Evolutionary conservation across 2,329 filamentous ascomycete genomes (phyloP).

Genomic region (Phyllosticta citriasiana): DNA sequence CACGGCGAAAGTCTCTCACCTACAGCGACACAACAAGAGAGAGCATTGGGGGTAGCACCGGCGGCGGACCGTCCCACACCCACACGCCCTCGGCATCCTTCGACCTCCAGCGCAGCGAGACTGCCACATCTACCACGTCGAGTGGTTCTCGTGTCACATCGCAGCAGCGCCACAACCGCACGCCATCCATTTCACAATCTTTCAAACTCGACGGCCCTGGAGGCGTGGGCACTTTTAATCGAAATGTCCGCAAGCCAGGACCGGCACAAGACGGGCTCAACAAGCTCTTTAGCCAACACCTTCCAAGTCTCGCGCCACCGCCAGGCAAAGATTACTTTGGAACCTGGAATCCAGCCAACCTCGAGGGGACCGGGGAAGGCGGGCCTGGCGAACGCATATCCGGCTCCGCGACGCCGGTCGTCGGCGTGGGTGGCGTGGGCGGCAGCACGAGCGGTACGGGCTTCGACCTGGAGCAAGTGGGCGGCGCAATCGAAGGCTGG

Average conservation of each 20-base stretch:
- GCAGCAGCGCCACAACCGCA: conserved; percentile 28
- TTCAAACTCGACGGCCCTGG: conserved; percentile 68
- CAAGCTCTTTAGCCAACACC: conserved; percentile 70
- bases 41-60: not conserved
- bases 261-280: conserved; percentile 79
- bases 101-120: conserved; percentile 44
- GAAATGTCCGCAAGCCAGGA: conserved; percentile 61
- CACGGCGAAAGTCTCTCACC: conserved; percentile 73
- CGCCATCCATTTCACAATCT: conserved; percentile 22
- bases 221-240: conserved; percentile 73
- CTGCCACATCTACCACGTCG: conserved; percentile 20
- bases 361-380: conserved; percentile 1
- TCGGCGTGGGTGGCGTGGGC: conserved; percentile 11
- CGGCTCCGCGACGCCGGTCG: conserved; percentile 13
- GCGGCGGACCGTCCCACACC: not conserved
- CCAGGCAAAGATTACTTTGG: conserved; percentile 46
- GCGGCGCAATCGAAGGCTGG: conserved; percentile 83
- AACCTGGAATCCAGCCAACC: conserved; percentile 28
- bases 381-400: conserved; percentile 19
- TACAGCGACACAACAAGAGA: conserved; percentile 45
- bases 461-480: conserved; percentile 64
- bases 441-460: conserved; percentile 18
- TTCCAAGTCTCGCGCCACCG: conserved; percentile 61
- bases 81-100: conserved; percentile 57
- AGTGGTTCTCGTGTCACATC: conserved; percentile 24